These are phyloP conservation scores for Pyrenula aspistea DNA, from an alignment of 495 filamentous ascomycete genomes.

Conservation along the genomic window DNA sequence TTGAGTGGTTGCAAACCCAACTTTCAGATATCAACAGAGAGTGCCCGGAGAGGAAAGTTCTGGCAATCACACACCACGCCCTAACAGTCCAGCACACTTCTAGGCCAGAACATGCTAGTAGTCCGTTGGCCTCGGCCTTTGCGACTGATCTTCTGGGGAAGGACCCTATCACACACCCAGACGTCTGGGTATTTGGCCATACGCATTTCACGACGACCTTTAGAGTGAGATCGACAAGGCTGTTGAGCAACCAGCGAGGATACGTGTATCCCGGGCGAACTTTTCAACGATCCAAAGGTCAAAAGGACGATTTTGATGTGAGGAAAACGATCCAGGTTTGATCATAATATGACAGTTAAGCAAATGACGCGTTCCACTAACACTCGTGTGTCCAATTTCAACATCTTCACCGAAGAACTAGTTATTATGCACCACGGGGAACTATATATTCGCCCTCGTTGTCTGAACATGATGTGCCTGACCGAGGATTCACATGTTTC, in stretches of 20 bases:
- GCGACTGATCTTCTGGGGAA: slow-evolving; percentile 31
- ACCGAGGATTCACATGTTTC: no score
- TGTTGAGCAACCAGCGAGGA: slow-evolving; percentile 43
- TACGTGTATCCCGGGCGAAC: slow-evolving; percentile 27
- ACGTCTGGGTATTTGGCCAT: slow-evolving; percentile 41
- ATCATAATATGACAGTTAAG: no score
- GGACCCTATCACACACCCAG: slow-evolving; percentile 16
- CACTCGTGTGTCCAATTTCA: no score
- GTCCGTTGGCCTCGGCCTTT: slow-evolving; percentile 33
- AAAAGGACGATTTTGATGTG: no score
- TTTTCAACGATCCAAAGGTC: no score
- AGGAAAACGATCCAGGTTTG: no score
- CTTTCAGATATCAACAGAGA: slow-evolving; percentile 9
- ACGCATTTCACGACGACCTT: slow-evolving; percentile 38
- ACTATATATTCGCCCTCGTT: no score
- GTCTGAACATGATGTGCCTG: no score
- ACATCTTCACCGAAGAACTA: no score
- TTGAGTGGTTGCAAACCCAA: slow-evolving; percentile 30
- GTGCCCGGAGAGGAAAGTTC: slow-evolving; percentile 11
- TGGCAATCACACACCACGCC: slow-evolving; percentile 46
- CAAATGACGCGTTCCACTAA: no score
- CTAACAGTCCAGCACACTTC: slow-evolving; percentile 29
- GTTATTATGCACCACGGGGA: no score
- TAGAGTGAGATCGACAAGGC: slow-evolving; percentile 18
- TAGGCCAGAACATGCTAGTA: slow-evolving; percentile 27